Evolutionary conservation across 768 basidiomycete genomes (phyloP).

Genomic region (Serendipita vermifera): DNA sequence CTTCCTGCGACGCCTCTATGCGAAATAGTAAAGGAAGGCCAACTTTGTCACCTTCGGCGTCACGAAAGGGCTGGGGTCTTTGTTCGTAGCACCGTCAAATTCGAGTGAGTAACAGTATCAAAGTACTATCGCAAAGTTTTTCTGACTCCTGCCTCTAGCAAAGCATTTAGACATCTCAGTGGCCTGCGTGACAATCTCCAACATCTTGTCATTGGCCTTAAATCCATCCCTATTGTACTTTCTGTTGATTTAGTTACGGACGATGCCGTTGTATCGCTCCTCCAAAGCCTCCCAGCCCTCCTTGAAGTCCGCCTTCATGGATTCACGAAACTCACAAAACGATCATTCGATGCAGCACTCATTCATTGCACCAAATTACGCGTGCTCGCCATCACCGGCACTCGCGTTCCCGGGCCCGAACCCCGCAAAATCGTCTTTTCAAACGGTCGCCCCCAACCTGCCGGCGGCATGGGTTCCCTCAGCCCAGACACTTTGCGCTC

Average conservation of each 20-base stretch:
- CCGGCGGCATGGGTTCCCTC: constrained; percentile 2
- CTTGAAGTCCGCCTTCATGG: constrained; percentile 4
- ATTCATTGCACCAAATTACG: constrained; percentile 3
- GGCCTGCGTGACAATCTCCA: constrained; percentile 5
- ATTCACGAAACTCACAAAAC: constrained; percentile 5
- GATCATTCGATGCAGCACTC: constrained; percentile 3
- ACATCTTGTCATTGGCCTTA: constrained; percentile 5
- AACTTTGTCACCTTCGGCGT: constrained; percentile 6
- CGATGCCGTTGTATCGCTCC: neutral
- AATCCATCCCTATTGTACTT: neutral
- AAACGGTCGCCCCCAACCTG: neutral
- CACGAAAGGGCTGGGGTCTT: constrained; percentile 4
- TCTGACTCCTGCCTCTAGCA: neutral
- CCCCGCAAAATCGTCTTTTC: constrained; percentile 2
- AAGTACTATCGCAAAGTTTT: neutral
- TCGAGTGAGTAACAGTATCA: neutral
- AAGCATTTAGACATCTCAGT: constrained; percentile 8
- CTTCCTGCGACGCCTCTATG: neutral
- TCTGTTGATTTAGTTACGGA: neutral
- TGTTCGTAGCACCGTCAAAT: constrained; percentile 1
- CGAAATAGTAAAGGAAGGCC: constrained; percentile 3
- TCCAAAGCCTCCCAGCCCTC: constrained; percentile 5
- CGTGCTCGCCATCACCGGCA: neutral
- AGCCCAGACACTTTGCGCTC: neutral
- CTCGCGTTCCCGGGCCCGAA: constrained; percentile 4